phyloP scores from a whole-genome alignment of 805 yeast genomes.

The Lachancea dasiensis region DNA sequence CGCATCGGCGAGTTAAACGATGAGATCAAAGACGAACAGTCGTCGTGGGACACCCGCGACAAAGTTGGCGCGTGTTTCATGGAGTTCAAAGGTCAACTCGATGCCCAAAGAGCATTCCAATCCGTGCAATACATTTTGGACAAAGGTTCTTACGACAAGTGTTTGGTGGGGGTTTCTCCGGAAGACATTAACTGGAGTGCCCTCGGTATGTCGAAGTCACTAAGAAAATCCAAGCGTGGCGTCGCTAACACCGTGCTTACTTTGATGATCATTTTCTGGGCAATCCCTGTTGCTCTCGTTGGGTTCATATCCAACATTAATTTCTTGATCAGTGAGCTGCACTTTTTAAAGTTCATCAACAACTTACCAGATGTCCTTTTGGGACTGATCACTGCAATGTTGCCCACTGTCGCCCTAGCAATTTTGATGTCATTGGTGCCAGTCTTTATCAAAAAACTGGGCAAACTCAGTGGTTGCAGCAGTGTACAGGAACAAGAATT shows the following conservation, averaged over 20 bases:
- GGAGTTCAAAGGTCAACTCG: slow-evolving; percentile 77
- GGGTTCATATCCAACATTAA: slow-evolving; percentile 88
- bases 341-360: slow-evolving; percentile 67
- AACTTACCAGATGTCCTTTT: slow-evolving; percentile 62
- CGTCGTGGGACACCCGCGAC: slow-evolving; percentile 43
- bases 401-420: slow-evolving; percentile 78
- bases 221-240: slow-evolving; percentile 50
- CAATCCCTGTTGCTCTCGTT: slow-evolving; percentile 95
- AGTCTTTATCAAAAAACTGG: slow-evolving; percentile 70
- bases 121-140: slow-evolving; percentile 53
- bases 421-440: slow-evolving; percentile 85
- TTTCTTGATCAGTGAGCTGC: slow-evolving; percentile 62
- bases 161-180: slow-evolving; percentile 64
- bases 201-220: slow-evolving; percentile 49
- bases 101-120: slow-evolving; percentile 85
- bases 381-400: slow-evolving; percentile 82
- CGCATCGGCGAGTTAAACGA: slow-evolving; percentile 61
- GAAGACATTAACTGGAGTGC: slow-evolving; percentile 83
- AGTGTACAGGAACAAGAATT: slow-evolving; percentile 67
- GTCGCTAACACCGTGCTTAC: slow-evolving; percentile 61
- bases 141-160: slow-evolving; percentile 38
- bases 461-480: slow-evolving; percentile 64
- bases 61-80: slow-evolving; percentile 67
- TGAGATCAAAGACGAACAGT: slow-evolving; percentile 56
- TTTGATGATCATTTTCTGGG: slow-evolving; percentile 78